Conservation (phyloP, 2,329 filamentous ascomycete genomes). For the Alternaria brassicicola region DNA sequence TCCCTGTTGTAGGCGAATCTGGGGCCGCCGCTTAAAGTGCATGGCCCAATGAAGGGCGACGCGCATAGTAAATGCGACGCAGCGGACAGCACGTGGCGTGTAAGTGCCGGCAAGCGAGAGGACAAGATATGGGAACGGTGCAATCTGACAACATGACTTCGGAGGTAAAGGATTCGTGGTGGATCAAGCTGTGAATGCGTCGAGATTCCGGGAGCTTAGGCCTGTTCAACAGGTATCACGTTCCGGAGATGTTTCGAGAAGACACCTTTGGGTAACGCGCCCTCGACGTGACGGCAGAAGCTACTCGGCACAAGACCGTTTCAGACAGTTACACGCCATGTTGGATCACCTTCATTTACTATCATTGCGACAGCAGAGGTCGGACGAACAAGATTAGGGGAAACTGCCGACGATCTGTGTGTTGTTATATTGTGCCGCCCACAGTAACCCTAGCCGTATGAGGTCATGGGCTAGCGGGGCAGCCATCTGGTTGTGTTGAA, state of each 20-base stretch:
- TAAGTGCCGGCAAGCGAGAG: not conserved
- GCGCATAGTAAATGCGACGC: conserved; percentile 11
- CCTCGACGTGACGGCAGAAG: not conserved
- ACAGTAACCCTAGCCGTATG: not conserved
- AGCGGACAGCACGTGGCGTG: conserved; percentile 2
- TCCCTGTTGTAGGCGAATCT: conserved; percentile 25
- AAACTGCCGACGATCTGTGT: conserved; percentile 21
- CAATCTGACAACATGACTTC: not conserved
- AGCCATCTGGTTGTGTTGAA: not conserved
- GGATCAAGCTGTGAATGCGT: conserved; percentile 5
- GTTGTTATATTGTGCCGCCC: conserved; percentile 2
- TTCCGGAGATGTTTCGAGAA: conserved; percentile 20
- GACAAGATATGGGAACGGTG: not conserved
- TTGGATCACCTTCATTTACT: conserved; percentile 16
- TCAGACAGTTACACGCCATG: conserved; percentile 16
- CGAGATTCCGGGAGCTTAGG: conserved; percentile 22
- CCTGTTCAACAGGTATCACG: conserved; percentile 15
- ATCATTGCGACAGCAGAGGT: conserved; percentile 6
- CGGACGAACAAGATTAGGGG: conserved; percentile 11
- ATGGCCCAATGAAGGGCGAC: conserved; percentile 19
- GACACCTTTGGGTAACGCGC: conserved; percentile 3
- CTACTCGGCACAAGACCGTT: conserved; percentile 13
- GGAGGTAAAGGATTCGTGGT: not conserved
- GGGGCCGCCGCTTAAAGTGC: conserved; percentile 29
- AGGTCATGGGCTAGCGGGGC: not conserved